These are phyloP conservation scores for Citrullus colocynthis DNA, from an alignment of 306 rosid species.

Conservation along the genomic window DNA sequence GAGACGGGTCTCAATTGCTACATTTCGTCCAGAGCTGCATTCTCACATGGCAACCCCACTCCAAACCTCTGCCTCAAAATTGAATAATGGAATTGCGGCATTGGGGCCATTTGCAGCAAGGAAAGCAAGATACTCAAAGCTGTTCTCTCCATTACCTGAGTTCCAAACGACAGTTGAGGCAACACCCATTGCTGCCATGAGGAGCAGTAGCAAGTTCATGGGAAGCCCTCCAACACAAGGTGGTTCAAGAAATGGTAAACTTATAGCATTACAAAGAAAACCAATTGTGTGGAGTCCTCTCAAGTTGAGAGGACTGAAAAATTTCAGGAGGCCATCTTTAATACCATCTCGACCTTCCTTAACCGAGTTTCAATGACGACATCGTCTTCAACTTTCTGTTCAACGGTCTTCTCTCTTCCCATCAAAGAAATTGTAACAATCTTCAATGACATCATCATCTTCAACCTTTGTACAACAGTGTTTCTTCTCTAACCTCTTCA, in stretches of 20 bases:
- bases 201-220: slow-evolving; percentile 74
- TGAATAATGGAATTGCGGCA: slow-evolving; percentile 16
- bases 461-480: background rate
- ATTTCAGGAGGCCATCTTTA: slow-evolving; percentile 46
- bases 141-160: slow-evolving; percentile 66
- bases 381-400: background rate
- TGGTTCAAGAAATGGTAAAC: slow-evolving; percentile 34
- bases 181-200: slow-evolving; percentile 53
- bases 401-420: background rate
- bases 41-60: slow-evolving; percentile 60
- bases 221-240: slow-evolving; percentile 58
- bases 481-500: background rate
- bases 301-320: slow-evolving; percentile 41
- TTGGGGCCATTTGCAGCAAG: slow-evolving; percentile 25
- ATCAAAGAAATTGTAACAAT: slow-evolving; percentile 31
- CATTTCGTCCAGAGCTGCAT: slow-evolving; percentile 41
- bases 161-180: slow-evolving; percentile 31
- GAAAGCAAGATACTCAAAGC: slow-evolving; percentile 53
- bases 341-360: slow-evolving; percentile 41
- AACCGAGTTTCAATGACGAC: slow-evolving; percentile 30
- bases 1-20: slow-evolving; percentile 78
- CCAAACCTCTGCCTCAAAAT: slow-evolving; percentile 37
- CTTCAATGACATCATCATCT: slow-evolving; percentile 14
- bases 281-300: slow-evolving; percentile 85
- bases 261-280: slow-evolving; percentile 45